Base-by-base conservation (phyloP, 1,284 basidiomycete species). In the Moesziomyces parantarcticus region DNA sequence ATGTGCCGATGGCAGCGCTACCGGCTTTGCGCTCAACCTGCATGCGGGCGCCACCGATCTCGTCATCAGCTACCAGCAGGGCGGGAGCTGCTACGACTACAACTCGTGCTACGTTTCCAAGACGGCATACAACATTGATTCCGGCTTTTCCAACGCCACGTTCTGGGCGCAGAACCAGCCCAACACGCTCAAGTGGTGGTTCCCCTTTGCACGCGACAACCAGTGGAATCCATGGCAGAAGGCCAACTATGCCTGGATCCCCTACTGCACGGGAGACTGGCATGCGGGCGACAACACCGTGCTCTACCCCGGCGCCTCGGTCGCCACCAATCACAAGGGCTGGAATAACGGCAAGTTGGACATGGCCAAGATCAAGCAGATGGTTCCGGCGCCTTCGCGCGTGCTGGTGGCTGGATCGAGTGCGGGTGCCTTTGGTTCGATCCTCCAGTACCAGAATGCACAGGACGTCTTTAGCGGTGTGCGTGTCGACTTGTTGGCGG, bases 221-320 rank as follows among this genome's bases (percentile, higher is more conserved):
- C 50, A 57, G 39, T 58, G 22, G 20, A 67, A 61, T 18, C 58
- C 58, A 0, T 67, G 64, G 64, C 45, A 53, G 21, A 43, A 26
- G 18, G 42, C 61, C 10, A 64, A 60, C 25, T 60, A 58, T 8
- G 67, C 62, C 1, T 70, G 45, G 44, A 45, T 70, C 21, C 67
- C 67, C 0, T 70, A 70, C 53, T 70, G 67, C 53, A 70, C 67
- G 0, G 67, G 67, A 26, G 67, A 70, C 20, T 56, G 58, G 16
- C 62, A 66, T 22, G 50, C 57, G 13, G 67, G 67, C 1, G 55
- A 70, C 36, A 60, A 60, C 13, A 41, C 55, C n/a, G 56, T 49
- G n/a, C 26, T 51, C 42, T 70, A 70, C 52, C 25, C 41, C 14
- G 61, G 61, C 1, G 36, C 40, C 1, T 39, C 41, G 23, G 14